A percentile compares a stretch with the other conserved stretches of the same genome.
Evolutionary conservation across 2,329 filamentous ascomycete species (phyloP).

Genomic region (Neurospora crassa): DNA sequence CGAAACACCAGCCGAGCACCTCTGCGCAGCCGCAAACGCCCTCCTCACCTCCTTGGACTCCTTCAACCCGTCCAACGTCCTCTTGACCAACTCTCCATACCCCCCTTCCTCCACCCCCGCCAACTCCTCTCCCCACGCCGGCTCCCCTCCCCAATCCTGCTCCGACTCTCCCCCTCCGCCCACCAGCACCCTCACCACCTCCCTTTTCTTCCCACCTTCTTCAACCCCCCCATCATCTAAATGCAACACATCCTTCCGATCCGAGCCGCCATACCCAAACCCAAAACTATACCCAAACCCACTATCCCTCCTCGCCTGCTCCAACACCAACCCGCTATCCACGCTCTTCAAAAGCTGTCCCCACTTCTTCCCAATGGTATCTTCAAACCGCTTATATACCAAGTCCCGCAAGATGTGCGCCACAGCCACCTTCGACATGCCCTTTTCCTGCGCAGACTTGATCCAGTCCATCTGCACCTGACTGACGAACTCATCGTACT

Average conservation of each 20-base stretch:
- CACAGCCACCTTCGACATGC: constrained; percentile 16
- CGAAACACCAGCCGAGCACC: constrained; percentile 12
- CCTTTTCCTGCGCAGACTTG: constrained; percentile 8
- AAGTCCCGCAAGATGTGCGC: constrained; percentile 16
- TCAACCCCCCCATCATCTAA: not conserved
- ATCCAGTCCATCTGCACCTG: constrained; percentile 16
- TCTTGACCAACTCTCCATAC: constrained; percentile 10
- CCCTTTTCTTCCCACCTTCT: not conserved
- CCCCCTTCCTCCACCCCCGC: constrained; percentile 4
- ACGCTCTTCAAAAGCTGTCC: constrained; percentile 6
- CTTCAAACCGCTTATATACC: constrained; percentile 13
- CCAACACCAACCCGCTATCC: not conserved
- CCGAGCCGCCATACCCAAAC: not conserved
- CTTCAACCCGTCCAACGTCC: constrained; percentile 10
- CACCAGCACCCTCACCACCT: not conserved
- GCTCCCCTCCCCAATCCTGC: constrained; percentile 2
- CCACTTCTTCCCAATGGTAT: constrained; percentile 14
- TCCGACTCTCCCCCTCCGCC: not conserved
- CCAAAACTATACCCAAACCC: not conserved
- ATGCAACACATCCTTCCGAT: not conserved
- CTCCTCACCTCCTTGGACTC: constrained; percentile 10
- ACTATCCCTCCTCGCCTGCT: not conserved
- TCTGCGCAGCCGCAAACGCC: constrained; percentile 16
- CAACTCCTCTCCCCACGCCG: not conserved
- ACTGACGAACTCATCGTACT: constrained; percentile 18